phyloP scores from a whole-genome alignment of 805 yeast genomes.

The Saccharomycopsis sp. region DNA sequence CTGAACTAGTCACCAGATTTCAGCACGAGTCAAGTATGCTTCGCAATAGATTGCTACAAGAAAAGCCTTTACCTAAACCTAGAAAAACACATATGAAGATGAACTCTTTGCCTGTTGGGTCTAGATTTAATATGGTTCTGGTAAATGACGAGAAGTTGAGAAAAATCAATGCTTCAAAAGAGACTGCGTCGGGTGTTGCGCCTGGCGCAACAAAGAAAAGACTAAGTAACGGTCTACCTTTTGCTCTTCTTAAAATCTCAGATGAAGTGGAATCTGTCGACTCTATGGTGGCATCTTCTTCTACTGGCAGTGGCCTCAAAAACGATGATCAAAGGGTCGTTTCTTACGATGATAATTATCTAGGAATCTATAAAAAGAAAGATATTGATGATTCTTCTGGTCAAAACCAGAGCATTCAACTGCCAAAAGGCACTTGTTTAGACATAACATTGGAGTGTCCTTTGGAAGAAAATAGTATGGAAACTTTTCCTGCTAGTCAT shows the following conservation, averaged over 20 bases:
- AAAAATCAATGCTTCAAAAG: not conserved
- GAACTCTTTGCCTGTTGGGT: slow-evolving; percentile 10
- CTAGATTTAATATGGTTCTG: slow-evolving; percentile 9
- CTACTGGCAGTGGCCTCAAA: not conserved
- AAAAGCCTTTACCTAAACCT: not conserved
- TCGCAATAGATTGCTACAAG: not conserved
- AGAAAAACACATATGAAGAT: not conserved
- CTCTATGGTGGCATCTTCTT: not conserved
- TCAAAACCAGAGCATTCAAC: not conserved
- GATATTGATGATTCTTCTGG: not conserved
- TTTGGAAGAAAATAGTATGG: not conserved
- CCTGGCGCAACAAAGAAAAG: slow-evolving; percentile 23
- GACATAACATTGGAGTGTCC: not conserved
- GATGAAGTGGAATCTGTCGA: slow-evolving; percentile 19
- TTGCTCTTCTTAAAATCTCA: slow-evolving; percentile 27
- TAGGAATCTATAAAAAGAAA: slow-evolving; percentile 8
- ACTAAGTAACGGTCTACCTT: slow-evolving; percentile 26
- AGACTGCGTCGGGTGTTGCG: slow-evolving; percentile 8
- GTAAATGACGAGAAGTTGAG: not conserved
- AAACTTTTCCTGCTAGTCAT: not conserved
- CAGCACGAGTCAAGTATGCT: not conserved
- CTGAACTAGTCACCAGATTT: not conserved
- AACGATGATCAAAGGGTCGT: slow-evolving; percentile 12
- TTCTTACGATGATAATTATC: slow-evolving; percentile 24
- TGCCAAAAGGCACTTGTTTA: not conserved